Evolutionary conservation across 805 yeast species (phyloP).

Genomic region (Ogataea sp.): DNA sequence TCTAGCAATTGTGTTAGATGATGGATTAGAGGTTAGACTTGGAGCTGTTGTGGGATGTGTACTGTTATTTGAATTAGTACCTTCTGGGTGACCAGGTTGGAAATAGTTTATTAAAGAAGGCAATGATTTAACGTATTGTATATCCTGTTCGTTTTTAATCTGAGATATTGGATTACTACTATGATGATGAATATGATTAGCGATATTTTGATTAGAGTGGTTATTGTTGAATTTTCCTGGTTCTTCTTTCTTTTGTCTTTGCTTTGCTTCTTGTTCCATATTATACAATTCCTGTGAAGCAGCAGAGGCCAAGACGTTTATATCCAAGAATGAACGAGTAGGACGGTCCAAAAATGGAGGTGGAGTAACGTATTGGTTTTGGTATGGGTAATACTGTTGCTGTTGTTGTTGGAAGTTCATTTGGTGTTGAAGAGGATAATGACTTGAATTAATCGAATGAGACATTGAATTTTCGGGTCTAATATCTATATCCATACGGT

Average conservation of each 20-base stretch:
- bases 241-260: conserved; percentile 13
- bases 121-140: conserved; percentile 38
- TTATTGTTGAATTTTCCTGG: conserved; percentile 11
- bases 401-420: no score
- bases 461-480: conserved; percentile 1
- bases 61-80: no score
- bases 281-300: conserved; percentile 46
- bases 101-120: conserved; percentile 47
- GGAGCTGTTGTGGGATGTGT: conserved; percentile 25
- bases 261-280: conserved; percentile 23
- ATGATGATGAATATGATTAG: background rate
- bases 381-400: background rate
- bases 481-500: conserved; percentile 3
- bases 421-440: background rate
- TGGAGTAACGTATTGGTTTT: conserved; percentile 2
- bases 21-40: conserved; percentile 24
- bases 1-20: conserved; percentile 18
- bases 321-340: conserved; percentile 27
- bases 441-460: background rate
- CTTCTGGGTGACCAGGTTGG: no score
- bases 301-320: conserved; percentile 45
- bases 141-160: conserved; percentile 3
- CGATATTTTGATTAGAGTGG: conserved; percentile 8
- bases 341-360: conserved; percentile 9
- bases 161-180: background rate